Conservation (phyloP, 148 eudicot genomes). For the Camellia sinensis region DNA sequence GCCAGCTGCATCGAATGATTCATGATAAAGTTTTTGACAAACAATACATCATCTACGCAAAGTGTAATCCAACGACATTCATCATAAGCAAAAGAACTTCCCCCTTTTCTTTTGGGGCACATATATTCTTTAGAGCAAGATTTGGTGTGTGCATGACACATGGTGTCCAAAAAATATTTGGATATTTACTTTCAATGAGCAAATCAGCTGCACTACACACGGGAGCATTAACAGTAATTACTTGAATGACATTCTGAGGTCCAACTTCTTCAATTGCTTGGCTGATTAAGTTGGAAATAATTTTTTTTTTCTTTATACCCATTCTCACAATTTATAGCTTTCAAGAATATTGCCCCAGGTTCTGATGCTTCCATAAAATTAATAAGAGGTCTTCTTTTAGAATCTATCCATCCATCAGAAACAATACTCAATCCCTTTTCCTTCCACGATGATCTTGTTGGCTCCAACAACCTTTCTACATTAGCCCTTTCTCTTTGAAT, state of each 20-base stretch:
- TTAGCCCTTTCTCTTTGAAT: constrained; percentile 18
- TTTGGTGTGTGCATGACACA: no score
- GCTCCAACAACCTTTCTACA: constrained; percentile 14
- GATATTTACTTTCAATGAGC: neutral
- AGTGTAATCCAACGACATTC: neutral
- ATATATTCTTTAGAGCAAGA: neutral
- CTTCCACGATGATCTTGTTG: constrained; percentile 3
- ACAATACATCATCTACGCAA: neutral
- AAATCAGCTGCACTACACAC: neutral
- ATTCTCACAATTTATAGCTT: neutral
- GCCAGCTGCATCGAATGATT: neutral
- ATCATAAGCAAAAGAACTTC: neutral
- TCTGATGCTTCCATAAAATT: constrained; percentile 20
- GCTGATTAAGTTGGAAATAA: neutral
- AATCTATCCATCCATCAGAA: constrained; percentile 29
- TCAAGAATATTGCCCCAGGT: neutral
- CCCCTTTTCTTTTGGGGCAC: no score
- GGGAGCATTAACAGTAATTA: neutral
- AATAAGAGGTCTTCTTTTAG: constrained; percentile 26
- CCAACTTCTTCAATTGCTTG: neutral
- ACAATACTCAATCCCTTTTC: constrained; percentile 11
- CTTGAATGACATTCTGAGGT: constrained; percentile 6
- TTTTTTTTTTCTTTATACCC: neutral
- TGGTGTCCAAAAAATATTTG: neutral
- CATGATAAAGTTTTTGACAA: neutral